Evolutionary conservation across 2,329 filamentous ascomycete genomes (phyloP), one percentile per base, ranked within the genome.

Genomic region (Beauveria bassiana): DNA sequence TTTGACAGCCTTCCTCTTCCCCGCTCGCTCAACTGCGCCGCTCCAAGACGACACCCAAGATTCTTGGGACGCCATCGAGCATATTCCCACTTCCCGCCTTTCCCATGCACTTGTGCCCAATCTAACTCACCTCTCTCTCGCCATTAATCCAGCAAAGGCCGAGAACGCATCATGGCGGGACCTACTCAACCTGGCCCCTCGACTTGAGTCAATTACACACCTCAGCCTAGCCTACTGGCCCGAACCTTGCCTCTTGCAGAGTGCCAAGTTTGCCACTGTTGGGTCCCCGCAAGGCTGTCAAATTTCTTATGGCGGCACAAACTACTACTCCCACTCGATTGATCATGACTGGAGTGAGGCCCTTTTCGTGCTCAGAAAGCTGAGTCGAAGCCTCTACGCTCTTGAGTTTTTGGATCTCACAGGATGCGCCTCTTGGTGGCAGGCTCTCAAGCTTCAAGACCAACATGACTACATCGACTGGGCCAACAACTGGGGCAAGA

Each of bases 151-250:
- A 1, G 65, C 59, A 0, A 51, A 68, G 45, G 55, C 66, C 3
- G 65, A 68, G 20, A 69, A 70, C 6, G 76, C 78, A 18, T 85
- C 83, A 1, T 87, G 85, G 85, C 81, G 78, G 53, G 82, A 85
- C 42, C 77, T 87, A 5, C 73, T 87, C 26, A 66, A 76, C 2
- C 70, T 87, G n/a, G 78, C 82, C 0, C 69, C 74, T 12, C 83
- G 81, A 65, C 69, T 85, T 7, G 77, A 77, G 0, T 78, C 76
- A 16, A 71, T 87, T 45, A 87, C 85, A 1, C 84, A 87, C 66
- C 74, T 87, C 46, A 85, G 80, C 65, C 75, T 87, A 7, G 83
- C 84, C 18, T 82, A 81, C 68, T 87, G 85, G 85, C 85, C 85
- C 1, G 78, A 79, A 55, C 85, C 85, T 2, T 78, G 78, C 18